These are phyloP conservation scores for Cyphellophora europaea DNA, from an alignment of 2,329 filamentous ascomycete species.

Conservation along the genomic window DNA sequence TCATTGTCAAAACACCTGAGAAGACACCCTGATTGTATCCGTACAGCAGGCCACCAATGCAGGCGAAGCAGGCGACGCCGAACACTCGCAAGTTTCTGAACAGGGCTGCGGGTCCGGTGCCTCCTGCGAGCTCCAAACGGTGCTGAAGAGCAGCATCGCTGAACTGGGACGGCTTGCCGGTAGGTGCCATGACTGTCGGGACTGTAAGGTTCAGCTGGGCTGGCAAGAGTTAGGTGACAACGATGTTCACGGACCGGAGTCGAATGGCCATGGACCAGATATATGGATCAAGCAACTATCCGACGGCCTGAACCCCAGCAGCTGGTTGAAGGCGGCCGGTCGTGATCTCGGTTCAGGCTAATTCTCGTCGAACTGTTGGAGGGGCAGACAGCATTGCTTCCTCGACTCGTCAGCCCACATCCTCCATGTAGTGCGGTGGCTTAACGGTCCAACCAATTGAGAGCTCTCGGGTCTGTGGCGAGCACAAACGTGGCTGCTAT, in stretches of 20 bases:
- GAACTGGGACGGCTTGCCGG: slow-evolving; percentile 13
- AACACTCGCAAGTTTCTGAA: slow-evolving; percentile 45
- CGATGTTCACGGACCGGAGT: background rate
- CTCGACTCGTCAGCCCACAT: too few relatives aligned
- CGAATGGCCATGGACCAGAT: background rate
- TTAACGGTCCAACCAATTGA: too few relatives aligned
- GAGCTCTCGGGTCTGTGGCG: too few relatives aligned
- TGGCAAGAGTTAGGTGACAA: background rate
- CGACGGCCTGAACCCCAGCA: background rate
- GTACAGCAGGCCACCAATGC: slow-evolving; percentile 46
- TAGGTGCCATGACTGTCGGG: slow-evolving; percentile 10
- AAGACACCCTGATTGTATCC: slow-evolving; percentile 73
- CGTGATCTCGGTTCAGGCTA: background rate
- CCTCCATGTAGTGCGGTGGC: too few relatives aligned
- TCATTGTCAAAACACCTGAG: slow-evolving; percentile 49
- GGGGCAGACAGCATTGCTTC: too few relatives aligned
- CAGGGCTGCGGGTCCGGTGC: slow-evolving; percentile 37
- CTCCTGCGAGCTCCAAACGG: slow-evolving; percentile 25
- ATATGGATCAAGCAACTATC: background rate
- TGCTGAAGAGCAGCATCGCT: slow-evolving; percentile 19
- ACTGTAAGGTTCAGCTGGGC: background rate
- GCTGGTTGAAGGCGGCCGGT: background rate
- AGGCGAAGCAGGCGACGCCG: slow-evolving; percentile 45
- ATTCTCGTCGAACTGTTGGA: too few relatives aligned
- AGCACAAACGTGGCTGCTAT: too few relatives aligned